Evolutionary conservation across 208 protist species (phyloP), one percentile per base, ranked within the genome.

Genomic region (Crithidia thermophila): DNA sequence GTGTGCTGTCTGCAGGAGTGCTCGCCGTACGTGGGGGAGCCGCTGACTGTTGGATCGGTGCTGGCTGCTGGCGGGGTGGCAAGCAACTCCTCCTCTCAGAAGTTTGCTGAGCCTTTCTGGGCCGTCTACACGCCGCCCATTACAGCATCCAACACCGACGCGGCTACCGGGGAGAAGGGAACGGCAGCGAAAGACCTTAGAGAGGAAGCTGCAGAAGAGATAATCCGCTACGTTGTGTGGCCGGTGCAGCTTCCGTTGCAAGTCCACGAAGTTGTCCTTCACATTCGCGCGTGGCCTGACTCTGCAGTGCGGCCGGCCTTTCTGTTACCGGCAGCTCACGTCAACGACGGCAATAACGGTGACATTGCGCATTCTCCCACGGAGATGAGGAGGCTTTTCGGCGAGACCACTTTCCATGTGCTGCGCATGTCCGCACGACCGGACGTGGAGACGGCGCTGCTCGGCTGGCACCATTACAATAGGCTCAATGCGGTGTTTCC

Each of bases 1-100:
- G 37, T 60, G 21, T 60, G 53, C 14, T 60, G 53, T 16, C 20
- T 43, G n/a, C 53, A 60, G 18, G 23, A 60, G 4, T 60, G 53
- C 53, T 47, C 36, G 23, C 8, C 53, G 4, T 33, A 60, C 37
- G 36, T 60, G 11, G 37, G 33, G 4, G 14, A 4, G 5, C 28
- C 49, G 18, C 28, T 55, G 11, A 37, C 49, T 7, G 30, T 6
- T 36, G 49, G 49, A 5, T 13, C 49, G 28, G 28, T 55, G 8
- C 5, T 55, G 28, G 23, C 10, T 4, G 23, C 23, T 5, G 30
- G 37, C 11, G 14, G 18, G 3, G 7, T 18, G 11, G 49, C 20
- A 5, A 14, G 21, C 20, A 21, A 7, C 8, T 28, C 49, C 28
- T 11, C 7, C 3, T 4, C 9, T 3, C 28, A 37, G 23, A 14